phyloP scores from a whole-genome alignment of 345 rosid genomes.

The Dipteronia sinensis region DNA sequence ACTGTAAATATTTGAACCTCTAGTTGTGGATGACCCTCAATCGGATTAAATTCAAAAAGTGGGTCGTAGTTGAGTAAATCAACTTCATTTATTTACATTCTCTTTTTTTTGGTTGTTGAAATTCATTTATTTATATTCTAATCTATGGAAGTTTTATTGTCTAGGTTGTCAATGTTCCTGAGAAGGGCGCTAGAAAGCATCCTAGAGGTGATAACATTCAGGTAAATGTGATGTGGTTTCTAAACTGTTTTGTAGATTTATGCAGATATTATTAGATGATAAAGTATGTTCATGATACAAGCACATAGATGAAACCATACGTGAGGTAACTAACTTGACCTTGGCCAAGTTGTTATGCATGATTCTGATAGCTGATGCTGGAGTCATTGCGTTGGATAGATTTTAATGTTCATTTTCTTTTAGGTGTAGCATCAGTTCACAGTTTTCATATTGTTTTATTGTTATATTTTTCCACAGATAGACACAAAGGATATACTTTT shows the following conservation, averaged over 20 bases:
- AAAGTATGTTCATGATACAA: neutral
- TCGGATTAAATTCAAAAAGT: slow-evolving; percentile 5
- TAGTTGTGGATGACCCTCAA: neutral
- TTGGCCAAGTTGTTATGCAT: neutral
- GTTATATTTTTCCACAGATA: slow-evolving; percentile 49
- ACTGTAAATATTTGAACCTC: neutral
- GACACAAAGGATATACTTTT: slow-evolving; percentile 99
- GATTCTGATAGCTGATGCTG: slow-evolving; percentile 6
- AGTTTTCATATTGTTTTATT: neutral
- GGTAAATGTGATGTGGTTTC: slow-evolving; percentile 40
- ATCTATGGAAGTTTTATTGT: slow-evolving; percentile 11
- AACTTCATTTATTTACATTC: slow-evolving; percentile 6
- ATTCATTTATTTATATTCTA: slow-evolving; percentile 9
- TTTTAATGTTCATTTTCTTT: neutral
- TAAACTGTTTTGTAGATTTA: neutral
- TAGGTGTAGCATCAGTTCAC: neutral
- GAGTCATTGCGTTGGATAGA: neutral
- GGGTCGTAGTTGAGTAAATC: neutral
- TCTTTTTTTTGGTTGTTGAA: neutral
- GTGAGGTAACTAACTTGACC: neutral
- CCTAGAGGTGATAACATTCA: slow-evolving; percentile 99
- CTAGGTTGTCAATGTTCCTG: slow-evolving; percentile 97
- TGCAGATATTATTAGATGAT: neutral
- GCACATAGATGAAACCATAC: neutral
- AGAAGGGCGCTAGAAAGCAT: slow-evolving; percentile 98